These are phyloP conservation scores for Umbelopsis vinacea DNA, from an alignment of 192 early-diverging fungal species.

Conservation along the genomic window DNA sequence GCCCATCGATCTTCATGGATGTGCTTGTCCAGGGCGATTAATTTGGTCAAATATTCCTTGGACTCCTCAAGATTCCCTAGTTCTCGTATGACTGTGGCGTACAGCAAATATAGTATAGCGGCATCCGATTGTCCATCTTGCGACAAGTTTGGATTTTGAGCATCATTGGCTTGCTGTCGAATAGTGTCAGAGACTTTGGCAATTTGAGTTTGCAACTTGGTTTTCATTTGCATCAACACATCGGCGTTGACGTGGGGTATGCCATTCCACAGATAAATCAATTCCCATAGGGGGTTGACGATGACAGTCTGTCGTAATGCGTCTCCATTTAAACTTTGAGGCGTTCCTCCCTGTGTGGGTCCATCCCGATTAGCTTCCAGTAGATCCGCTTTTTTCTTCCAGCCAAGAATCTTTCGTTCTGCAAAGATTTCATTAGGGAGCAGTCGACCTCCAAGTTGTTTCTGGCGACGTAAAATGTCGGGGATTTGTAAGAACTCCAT, in stretches of 20 bases:
- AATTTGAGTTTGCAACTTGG: constrained; percentile 16
- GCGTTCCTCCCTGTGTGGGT: not conserved
- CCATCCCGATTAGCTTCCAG: not conserved
- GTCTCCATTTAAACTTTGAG: constrained; percentile 18
- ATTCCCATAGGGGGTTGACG: constrained; percentile 42
- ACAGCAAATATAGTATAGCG: constrained; percentile 26
- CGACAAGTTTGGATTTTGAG: not conserved
- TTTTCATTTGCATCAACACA: constrained; percentile 25
- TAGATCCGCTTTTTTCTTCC: constrained; percentile 14
- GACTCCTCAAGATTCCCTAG: constrained; percentile 29
- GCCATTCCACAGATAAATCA: constrained; percentile 46
- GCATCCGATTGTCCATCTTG: constrained; percentile 17
- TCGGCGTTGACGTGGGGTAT: constrained; percentile 23
- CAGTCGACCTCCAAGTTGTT: constrained; percentile 21
- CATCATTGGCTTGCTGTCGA: not conserved
- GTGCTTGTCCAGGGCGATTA: constrained; percentile 17
- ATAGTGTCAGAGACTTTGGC: not conserved
- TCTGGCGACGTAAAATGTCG: constrained; percentile 15
- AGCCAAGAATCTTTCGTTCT: constrained; percentile 30
- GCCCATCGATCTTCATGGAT: constrained; percentile 35
- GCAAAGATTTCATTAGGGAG: constrained; percentile 40
- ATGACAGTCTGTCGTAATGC: constrained; percentile 27
- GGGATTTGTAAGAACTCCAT: constrained; percentile 43
- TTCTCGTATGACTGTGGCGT: constrained; percentile 35
- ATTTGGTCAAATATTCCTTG: constrained; percentile 29